These are phyloP conservation scores for Viola odorata DNA, from an alignment of 345 rosid species.

Conservation along the genomic window DNA sequence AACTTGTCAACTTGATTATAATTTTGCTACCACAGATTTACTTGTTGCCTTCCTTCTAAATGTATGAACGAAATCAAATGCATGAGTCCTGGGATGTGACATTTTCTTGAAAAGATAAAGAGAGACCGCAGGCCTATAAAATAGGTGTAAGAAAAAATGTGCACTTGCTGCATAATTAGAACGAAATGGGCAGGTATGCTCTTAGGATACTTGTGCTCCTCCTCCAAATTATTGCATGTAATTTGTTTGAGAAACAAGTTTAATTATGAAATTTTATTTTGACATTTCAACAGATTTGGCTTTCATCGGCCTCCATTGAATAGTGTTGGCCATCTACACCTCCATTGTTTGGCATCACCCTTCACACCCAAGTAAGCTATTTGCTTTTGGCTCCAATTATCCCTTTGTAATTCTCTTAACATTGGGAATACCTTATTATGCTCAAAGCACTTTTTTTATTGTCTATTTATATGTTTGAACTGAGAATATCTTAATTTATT, in stretches of 20 bases:
- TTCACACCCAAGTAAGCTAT: conserved; percentile 55
- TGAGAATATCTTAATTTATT: conserved; percentile 11
- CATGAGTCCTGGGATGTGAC: too few relatives aligned
- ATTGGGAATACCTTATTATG: neutral
- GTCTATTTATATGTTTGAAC: conserved; percentile 3
- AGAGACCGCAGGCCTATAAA: too few relatives aligned
- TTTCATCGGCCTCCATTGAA: conserved; percentile 88
- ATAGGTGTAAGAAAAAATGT: neutral
- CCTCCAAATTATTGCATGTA: neutral
- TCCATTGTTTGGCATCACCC: conserved; percentile 81
- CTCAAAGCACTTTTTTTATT: neutral
- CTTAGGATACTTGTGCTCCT: neutral
- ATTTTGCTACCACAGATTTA: too few relatives aligned
- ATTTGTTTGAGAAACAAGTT: neutral
- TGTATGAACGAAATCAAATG: too few relatives aligned
- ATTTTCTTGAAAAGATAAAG: too few relatives aligned
- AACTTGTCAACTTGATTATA: too few relatives aligned
- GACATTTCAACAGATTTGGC: conserved; percentile 52
- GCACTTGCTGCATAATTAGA: neutral
- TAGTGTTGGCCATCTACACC: conserved; percentile 84
- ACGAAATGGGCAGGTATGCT: neutral
- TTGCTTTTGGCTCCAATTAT: neutral
- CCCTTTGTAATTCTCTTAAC: neutral
- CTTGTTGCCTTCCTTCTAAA: too few relatives aligned
- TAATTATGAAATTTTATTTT: conserved; percentile 9